A percentile compares a stretch with the other conserved stretches of the same genome.
phyloP scores from a whole-genome alignment of 352 stramenopile species.

The Halophytophthora batemanensis region DNA sequence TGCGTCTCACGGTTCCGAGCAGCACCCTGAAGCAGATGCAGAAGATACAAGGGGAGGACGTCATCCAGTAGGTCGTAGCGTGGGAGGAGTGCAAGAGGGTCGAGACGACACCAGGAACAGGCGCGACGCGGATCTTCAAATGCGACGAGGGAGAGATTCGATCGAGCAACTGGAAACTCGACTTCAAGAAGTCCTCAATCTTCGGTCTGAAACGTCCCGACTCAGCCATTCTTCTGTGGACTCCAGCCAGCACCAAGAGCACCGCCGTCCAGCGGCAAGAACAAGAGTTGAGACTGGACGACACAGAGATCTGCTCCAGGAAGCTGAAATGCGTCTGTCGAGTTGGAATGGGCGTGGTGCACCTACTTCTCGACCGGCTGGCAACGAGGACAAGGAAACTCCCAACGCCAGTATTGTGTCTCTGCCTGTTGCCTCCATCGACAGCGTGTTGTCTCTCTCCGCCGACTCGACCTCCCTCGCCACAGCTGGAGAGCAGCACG shows the following conservation, averaged over 20 bases:
- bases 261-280: no score
- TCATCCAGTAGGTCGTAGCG: background rate
- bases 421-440: constrained; percentile 1
- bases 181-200: constrained; percentile 31
- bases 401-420: background rate
- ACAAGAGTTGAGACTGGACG: constrained; percentile 5
- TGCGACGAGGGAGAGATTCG: constrained; percentile 7
- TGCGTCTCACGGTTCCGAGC: no score
- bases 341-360: background rate
- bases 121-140: background rate
- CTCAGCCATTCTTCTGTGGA: background rate
- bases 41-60: background rate
- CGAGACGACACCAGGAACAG: constrained; percentile 7
- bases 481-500: background rate
- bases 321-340: background rate
- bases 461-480: constrained; percentile 1
- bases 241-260: background rate
- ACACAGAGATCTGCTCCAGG: constrained; percentile 3
- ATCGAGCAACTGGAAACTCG: constrained; percentile 27
- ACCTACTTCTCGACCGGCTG: background rate
- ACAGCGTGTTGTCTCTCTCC: constrained; percentile 1
- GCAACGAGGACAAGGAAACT: background rate
- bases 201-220: constrained; percentile 8
- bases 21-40: no score
- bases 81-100: constrained; percentile 10